Evolutionary conservation across 169 alveolate species (phyloP), one percentile per base, ranked within the genome.

Genomic region (Cyclospora cayetanensis): DNA sequence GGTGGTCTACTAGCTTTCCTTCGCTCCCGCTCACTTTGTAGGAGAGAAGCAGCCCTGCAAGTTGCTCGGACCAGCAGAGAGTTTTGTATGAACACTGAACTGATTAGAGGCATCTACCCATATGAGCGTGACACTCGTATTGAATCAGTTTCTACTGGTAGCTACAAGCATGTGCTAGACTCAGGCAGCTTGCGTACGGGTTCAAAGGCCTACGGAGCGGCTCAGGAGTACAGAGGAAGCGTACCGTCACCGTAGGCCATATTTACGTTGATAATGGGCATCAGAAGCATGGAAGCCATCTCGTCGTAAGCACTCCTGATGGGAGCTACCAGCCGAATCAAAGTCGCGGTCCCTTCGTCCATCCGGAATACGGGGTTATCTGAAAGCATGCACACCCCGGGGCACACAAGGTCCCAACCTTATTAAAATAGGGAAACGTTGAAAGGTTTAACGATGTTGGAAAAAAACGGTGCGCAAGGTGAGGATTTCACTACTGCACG

Each of bases 311-410:
- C 89, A 42, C 76, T 82, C 29, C 29, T 37, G 22, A 89, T 90
- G 25, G 93, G 93, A 22, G 93, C 93, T 25, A 82, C 85, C 12
- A 89, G 83, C 15, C 93, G 93, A 31, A 89, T 72, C 25, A 89
- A 18, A 11, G 93, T 65, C 1, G 77, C 90, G n/a, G 93, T 82
- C 25, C 93, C 93, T 60, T 89, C 93, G 37, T 82, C 93, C 80
- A 89, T 63, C 63, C 82, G 79, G 70, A 89, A 39, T 2, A 76
- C 46, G 53, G 93, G 93, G 31, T 72, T 65, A 0, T 82, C 93
- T 89, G 82, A 1, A 9, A 12, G 60, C 42, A 83, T 3, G 46
- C 34, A 22, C 50, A 37, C 31, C 55, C n/a, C 9, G 60, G 25
- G 18, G 60, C 60, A 50, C 25, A 50, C 9, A 18, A 9, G 60